Conservation (phyloP, 768 basidiomycete genomes). For the Suillus subalutaceus region DNA sequence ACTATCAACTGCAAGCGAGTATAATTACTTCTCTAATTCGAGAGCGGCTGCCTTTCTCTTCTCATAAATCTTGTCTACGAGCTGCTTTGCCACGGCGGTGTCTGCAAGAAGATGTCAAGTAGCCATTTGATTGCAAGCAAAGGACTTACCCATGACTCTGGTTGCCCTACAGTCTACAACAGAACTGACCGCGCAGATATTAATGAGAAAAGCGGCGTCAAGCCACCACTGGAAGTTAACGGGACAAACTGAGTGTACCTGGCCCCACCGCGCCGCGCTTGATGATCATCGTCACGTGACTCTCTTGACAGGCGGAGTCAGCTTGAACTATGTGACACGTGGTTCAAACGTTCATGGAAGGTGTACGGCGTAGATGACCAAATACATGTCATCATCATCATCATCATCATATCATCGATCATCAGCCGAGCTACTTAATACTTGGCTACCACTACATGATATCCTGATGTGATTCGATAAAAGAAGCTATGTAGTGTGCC, state of each 20-base stretch:
- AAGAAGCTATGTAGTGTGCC: not conserved
- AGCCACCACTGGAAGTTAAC: not conserved
- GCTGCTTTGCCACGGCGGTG: slow-evolving; percentile 72
- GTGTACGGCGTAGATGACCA: too few species aligned
- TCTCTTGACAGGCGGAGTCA: too few species aligned
- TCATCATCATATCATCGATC: too few species aligned
- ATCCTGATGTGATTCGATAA: not conserved
- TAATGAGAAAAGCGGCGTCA: not conserved
- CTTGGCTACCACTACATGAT: not conserved
- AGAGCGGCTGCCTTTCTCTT: slow-evolving; percentile 94
- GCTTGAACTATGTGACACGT: too few species aligned
- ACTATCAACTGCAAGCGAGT: slow-evolving; percentile 2
- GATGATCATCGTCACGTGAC: not conserved
- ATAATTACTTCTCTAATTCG: slow-evolving; percentile 85
- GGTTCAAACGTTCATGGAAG: too few species aligned
- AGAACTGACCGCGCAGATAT: not conserved
- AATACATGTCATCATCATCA: too few species aligned
- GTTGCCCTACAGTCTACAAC: not conserved
- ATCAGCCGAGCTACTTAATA: not conserved
- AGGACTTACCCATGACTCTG: slow-evolving; percentile 7
- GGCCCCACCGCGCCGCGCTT: not conserved
- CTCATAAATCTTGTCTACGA: slow-evolving; percentile 94
- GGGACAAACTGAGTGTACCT: not conserved
- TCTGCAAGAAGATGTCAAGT: slow-evolving; percentile 44
- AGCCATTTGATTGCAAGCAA: not conserved